Conservation (phyloP, 371 early-diverging fungal genomes). For the Encephalitozoon cuniculi region DNA sequence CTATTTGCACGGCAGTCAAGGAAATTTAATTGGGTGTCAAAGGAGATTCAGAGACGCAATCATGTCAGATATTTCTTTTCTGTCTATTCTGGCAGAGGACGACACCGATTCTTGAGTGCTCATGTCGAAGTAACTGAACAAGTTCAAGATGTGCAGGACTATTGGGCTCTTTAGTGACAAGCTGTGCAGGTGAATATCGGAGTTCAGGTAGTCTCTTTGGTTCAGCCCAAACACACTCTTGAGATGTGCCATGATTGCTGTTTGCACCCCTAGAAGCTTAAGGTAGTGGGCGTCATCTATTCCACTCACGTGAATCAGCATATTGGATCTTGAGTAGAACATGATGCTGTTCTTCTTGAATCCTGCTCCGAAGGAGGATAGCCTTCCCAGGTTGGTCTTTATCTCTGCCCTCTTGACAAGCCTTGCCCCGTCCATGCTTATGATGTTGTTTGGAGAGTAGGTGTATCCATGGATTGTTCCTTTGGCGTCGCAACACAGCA, state of each 20-base stretch:
- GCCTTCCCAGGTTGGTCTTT: constrained; percentile 10
- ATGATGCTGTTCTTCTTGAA: not conserved
- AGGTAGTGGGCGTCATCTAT: not conserved
- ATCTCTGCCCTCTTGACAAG: constrained; percentile 52
- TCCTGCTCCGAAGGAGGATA: not conserved
- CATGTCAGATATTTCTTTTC: not conserved
- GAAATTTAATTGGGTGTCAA: not conserved
- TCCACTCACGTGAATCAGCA: not conserved
- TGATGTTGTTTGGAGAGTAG: constrained; percentile 54
- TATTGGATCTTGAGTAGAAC: not conserved
- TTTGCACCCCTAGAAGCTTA: not conserved
- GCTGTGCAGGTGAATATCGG: not conserved
- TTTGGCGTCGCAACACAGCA: not conserved
- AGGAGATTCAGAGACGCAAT: not conserved
- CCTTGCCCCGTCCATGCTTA: constrained; percentile 47
- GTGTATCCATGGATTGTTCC: constrained; percentile 46
- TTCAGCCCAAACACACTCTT: not conserved
- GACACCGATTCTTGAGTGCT: not conserved
- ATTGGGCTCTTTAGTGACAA: not conserved
- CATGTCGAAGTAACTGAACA: not conserved
- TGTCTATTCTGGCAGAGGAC: not conserved
- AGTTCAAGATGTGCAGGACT: not conserved
- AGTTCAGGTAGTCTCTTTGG: not conserved
- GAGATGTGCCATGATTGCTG: not conserved
- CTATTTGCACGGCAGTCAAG: not conserved